A percentile compares a stretch with the other conserved stretches of the same genome.
phyloP scores from a whole-genome alignment of 2,329 filamentous ascomycete genomes.

The Fusarium mangiferae region DNA sequence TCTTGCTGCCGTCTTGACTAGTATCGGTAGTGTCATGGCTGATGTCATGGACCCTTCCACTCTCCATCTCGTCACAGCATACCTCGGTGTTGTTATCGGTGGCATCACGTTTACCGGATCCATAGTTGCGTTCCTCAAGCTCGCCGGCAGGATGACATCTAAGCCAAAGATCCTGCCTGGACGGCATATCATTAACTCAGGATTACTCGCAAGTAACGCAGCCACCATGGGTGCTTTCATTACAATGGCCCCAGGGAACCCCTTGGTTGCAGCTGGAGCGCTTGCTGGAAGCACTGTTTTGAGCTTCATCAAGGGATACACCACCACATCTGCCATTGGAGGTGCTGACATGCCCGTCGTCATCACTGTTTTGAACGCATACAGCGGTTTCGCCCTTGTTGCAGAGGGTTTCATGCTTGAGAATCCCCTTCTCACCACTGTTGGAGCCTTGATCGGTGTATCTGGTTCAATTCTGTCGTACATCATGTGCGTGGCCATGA shows the following conservation, averaged over 20 bases:
- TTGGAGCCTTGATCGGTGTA: conserved; percentile 88
- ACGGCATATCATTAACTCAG: conserved; percentile 78
- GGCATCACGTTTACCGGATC: conserved; percentile 93
- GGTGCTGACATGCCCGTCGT: conserved; percentile 96
- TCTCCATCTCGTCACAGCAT: conserved; percentile 85
- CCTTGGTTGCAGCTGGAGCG: conserved; percentile 80
- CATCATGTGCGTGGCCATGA: conserved; percentile 91
- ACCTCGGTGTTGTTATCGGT: conserved; percentile 85
- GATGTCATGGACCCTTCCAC: conserved; percentile 77
- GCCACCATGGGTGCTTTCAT: conserved; percentile 88
- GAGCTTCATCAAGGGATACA: conserved; percentile 87
- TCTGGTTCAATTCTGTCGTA: conserved; percentile 90
- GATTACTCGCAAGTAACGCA: conserved; percentile 78
- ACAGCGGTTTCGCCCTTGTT: conserved; percentile 89
- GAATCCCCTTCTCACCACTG: conserved; percentile 84
- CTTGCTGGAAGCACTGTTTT: conserved; percentile 79
- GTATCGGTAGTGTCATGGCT: conserved; percentile 85
- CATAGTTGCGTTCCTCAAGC: conserved; percentile 88
- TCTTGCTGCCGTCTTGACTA: conserved; percentile 87
- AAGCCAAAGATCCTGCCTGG: conserved; percentile 78
- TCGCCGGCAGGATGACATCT: conserved; percentile 84
- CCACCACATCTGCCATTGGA: conserved; percentile 87
- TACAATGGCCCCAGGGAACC: conserved; percentile 82
- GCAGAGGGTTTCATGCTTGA: conserved; percentile 93
- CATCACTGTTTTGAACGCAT: conserved; percentile 90